These are phyloP conservation scores for Trichoderma oligosporum DNA, from an alignment of 2,329 filamentous ascomycete species.

Conservation along the genomic window DNA sequence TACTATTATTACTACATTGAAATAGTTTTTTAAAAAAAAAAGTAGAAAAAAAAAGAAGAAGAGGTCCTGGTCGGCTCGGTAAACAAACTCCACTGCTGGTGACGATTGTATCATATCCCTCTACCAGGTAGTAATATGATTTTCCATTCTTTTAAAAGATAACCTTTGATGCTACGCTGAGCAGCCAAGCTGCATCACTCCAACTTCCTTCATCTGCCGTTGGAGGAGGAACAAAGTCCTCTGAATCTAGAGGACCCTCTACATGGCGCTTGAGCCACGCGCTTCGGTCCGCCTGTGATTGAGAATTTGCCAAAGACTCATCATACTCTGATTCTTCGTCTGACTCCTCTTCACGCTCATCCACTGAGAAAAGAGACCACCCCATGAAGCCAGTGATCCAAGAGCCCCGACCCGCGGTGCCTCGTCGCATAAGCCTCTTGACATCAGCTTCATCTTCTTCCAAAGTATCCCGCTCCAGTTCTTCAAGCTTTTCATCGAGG, in stretches of 20 bases:
- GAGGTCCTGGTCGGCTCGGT: background rate
- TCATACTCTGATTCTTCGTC: slow-evolving; percentile 41
- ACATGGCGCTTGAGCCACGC: slow-evolving; percentile 37
- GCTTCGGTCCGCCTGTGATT: slow-evolving; percentile 30
- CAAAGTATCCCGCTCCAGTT: slow-evolving; percentile 48
- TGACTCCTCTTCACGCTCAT: slow-evolving; percentile 54
- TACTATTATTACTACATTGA: background rate
- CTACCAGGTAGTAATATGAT: too few relatives aligned
- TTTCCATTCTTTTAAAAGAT: slow-evolving; percentile 42
- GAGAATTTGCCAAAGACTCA: slow-evolving; percentile 27
- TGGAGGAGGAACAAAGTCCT: slow-evolving; percentile 46
- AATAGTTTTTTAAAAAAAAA: background rate
- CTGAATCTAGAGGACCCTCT: slow-evolving; percentile 40
- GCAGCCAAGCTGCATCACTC: slow-evolving; percentile 65
- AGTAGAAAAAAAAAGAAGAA: background rate
- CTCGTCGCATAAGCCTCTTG: slow-evolving; percentile 52
- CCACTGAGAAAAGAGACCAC: slow-evolving; percentile 60
- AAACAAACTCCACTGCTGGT: background rate
- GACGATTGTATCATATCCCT: background rate
- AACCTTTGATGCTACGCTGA: slow-evolving; percentile 61
- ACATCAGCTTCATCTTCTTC: slow-evolving; percentile 58
- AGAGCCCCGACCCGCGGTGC: slow-evolving; percentile 49
- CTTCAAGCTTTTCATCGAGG: slow-evolving; percentile 56
- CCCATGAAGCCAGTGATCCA: slow-evolving; percentile 58
- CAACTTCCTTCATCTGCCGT: slow-evolving; percentile 57